These are phyloP conservation scores for Babesia ovis DNA, from an alignment of 169 alveolate species.

Conservation along the genomic window DNA sequence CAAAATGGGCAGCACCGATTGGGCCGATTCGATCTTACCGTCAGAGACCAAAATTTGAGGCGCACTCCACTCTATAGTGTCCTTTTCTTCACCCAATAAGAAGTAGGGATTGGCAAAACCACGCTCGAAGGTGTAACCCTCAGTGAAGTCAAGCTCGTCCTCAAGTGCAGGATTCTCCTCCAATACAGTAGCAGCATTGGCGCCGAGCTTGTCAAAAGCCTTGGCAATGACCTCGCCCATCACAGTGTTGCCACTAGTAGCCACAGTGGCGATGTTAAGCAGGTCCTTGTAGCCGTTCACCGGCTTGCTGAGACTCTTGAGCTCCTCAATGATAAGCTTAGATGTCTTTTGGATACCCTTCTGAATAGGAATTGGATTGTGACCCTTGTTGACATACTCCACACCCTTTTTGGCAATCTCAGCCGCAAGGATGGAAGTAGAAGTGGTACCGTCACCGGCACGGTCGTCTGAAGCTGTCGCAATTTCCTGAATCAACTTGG, in stretches of 20 bases:
- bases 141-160: conserved; percentile 85
- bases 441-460: conserved; percentile 91
- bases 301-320: conserved; percentile 80
- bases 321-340: conserved; percentile 81
- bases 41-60: conserved; percentile 82
- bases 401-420: conserved; percentile 84
- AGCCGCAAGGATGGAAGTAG: conserved; percentile 87
- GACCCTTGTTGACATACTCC: conserved; percentile 85
- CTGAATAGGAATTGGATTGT: conserved; percentile 84
- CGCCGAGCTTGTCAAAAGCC: conserved; percentile 86
- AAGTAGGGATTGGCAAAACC: conserved; percentile 88
- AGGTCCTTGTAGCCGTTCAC: conserved; percentile 81
- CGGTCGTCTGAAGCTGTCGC: conserved; percentile 86
- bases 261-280: conserved; percentile 85
- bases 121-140: conserved; percentile 86
- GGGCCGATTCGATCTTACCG: conserved; percentile 82
- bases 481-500: conserved; percentile 85
- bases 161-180: conserved; percentile 87
- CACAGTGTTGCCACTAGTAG: conserved; percentile 84
- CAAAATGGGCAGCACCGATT: conserved; percentile 80
- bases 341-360: conserved; percentile 86
- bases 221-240: conserved; percentile 87
- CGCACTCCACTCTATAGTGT: conserved; percentile 80
- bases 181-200: conserved; percentile 84
- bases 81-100: conserved; percentile 82